A percentile compares a stretch with the other conserved stretches of the same genome.
These are phyloP conservation scores for Astragalus membranaceus DNA, from an alignment of 306 rosid genomes.

Conservation along the genomic window DNA sequence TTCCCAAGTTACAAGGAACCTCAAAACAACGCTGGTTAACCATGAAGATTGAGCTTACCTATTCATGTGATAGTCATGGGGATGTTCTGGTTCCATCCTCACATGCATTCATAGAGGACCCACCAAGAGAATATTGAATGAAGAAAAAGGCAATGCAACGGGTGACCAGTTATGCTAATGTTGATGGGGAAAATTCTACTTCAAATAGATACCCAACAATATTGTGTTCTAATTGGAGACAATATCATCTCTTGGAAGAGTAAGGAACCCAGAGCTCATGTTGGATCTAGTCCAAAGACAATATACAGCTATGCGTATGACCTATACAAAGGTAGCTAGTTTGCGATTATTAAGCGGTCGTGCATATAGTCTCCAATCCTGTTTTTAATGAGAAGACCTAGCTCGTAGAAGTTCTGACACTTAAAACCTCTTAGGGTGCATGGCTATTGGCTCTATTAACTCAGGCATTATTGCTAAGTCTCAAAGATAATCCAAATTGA, in stretches of 20 bases:
- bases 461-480: neutral
- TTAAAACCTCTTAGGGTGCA: neutral
- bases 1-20: neutral
- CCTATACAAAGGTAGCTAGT: neutral
- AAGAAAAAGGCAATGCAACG: neutral
- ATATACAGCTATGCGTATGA: neutral
- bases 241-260: neutral
- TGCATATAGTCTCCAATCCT: neutral
- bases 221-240: neutral
- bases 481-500: neutral
- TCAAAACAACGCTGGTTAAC: neutral
- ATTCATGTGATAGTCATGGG: neutral
- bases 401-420: neutral
- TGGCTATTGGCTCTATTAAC: neutral
- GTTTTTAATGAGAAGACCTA: neutral
- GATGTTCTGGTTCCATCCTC: neutral
- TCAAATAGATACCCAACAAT: neutral
- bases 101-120: neutral
- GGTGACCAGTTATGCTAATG: neutral
- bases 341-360: neutral
- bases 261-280: neutral
- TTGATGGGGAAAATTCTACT: neutral
- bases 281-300: neutral
- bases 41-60: neutral
- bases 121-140: neutral